A percentile compares a stretch with the other conserved stretches of the same genome.
Conservation (phyloP, 306 rosid species). For the Delonix regia region DNA sequence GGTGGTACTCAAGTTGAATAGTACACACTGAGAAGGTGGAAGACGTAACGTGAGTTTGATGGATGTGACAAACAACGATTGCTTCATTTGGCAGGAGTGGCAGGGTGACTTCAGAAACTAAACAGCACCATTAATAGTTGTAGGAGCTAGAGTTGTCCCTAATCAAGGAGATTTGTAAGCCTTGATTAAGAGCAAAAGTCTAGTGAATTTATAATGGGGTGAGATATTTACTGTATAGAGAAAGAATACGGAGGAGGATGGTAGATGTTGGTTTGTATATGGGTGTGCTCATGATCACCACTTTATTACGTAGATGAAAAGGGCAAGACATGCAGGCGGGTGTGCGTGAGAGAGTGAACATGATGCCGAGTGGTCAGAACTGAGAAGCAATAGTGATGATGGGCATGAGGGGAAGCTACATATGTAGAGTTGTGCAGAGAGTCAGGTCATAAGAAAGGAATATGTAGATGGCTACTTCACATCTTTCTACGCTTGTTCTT, state of each 20-base stretch:
- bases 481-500: conserved; percentile 39
- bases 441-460: conserved; percentile 36
- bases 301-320: conserved; percentile 68
- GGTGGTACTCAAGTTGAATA: neutral
- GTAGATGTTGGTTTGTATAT: no score
- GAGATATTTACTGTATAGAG: conserved; percentile 18
- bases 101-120: conserved; percentile 27
- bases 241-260: conserved; percentile 15
- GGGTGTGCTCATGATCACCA: neutral
- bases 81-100: conserved; percentile 17
- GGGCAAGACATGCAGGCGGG: conserved; percentile 85
- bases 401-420: conserved; percentile 32
- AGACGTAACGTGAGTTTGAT: conserved; percentile 35
- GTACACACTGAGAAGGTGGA: conserved; percentile 5
- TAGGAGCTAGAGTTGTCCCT: neutral
- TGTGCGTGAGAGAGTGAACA: conserved; percentile 51
- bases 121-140: neutral
- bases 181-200: neutral
- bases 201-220: neutral
- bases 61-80: conserved; percentile 35
- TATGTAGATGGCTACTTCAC: conserved; percentile 48
- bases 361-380: conserved; percentile 56
- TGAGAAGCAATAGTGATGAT: neutral
- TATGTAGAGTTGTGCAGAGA: neutral
- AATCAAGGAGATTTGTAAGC: conserved; percentile 10